Conservation (phyloP, 768 basidiomycete genomes). For the Collybia mongolica region DNA sequence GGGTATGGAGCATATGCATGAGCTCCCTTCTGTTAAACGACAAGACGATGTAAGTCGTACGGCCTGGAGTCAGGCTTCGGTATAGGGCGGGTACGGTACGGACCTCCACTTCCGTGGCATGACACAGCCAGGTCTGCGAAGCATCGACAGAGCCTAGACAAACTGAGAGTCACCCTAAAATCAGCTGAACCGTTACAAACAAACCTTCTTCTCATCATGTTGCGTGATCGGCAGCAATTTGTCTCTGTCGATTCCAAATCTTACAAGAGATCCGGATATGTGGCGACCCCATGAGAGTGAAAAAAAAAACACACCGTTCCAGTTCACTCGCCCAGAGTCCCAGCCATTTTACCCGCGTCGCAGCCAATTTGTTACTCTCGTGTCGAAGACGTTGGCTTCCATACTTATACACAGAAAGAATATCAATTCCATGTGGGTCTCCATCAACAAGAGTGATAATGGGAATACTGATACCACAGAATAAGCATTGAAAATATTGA, state of each 20-base stretch:
- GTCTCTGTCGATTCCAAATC: conserved; percentile 60
- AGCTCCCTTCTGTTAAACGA: conserved; percentile 66
- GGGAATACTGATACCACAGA: conserved; percentile 53
- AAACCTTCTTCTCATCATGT: conserved; percentile 76
- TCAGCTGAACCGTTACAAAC: conserved; percentile 1
- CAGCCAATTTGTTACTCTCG: conserved; percentile 67
- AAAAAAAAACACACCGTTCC: conserved; percentile 40
- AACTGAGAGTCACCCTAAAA: background rate
- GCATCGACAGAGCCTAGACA: conserved; percentile 61
- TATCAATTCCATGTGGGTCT: conserved; percentile 92
- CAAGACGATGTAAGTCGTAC: conserved; percentile 6
- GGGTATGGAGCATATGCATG: conserved; percentile 69
- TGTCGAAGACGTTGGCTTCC: conserved; percentile 74
- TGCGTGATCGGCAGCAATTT: conserved; percentile 65
- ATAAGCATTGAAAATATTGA: background rate
- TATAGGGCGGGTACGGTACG: conserved; percentile 6
- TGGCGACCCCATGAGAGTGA: background rate
- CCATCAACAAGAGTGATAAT: conserved; percentile 83
- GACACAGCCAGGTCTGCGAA: conserved; percentile 35
- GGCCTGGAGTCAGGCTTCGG: background rate
- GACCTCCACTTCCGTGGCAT: conserved; percentile 73
- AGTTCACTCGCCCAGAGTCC: conserved; percentile 77
- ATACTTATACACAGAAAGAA: conserved; percentile 82
- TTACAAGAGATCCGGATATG: conserved; percentile 21
- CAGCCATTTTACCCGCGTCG: conserved; percentile 73